Percentiles rank a stretch among this genome's conserved stretches.
Conservation (phyloP, 1,284 basidiomycete species). For the Cutaneotrichosporon cyanovorans region DNA sequence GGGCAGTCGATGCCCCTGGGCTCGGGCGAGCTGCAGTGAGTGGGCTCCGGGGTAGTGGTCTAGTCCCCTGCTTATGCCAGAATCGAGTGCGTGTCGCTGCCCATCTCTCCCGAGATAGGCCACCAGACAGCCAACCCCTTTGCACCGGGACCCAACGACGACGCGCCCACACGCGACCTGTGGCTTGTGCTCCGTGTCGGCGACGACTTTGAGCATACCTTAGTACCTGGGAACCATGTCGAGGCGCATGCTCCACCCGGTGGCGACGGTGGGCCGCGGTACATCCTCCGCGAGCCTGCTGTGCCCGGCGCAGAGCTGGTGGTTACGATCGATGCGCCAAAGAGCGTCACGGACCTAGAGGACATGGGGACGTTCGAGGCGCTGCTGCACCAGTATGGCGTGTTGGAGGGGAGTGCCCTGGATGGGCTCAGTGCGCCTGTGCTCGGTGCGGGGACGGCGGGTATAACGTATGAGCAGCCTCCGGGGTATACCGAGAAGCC, state of each 20-base stretch:
- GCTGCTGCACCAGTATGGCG: constrained; percentile 60
- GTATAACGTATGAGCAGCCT: neutral
- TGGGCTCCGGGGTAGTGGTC: neutral
- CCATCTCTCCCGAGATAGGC: constrained; percentile 39
- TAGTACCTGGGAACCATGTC: constrained; percentile 32
- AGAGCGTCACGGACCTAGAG: constrained; percentile 44
- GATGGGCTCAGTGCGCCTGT: constrained; percentile 18
- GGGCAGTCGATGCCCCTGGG: constrained; percentile 33
- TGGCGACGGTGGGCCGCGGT: constrained; percentile 26
- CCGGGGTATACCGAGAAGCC: constrained; percentile 9
- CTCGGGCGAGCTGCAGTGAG: constrained; percentile 37
- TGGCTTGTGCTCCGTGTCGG: constrained; percentile 44
- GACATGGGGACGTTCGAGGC: constrained; percentile 64
- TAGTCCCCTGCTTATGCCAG: constrained; percentile 16
- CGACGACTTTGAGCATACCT: constrained; percentile 38
- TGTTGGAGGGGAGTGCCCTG: constrained; percentile 33
- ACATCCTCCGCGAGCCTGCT: constrained; percentile 17
- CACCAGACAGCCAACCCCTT: constrained; percentile 45
- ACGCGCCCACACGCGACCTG: constrained; percentile 41
- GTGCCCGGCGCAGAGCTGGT: constrained; percentile 40
- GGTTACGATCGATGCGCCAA: constrained; percentile 32
- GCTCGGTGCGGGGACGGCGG: neutral
- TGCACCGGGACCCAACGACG: constrained; percentile 33
- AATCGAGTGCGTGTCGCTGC: constrained; percentile 43
- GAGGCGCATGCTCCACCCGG: constrained; percentile 11